Evolutionary conservation across 345 rosid species (phyloP).

Genomic region (Brassica carinata): DNA sequence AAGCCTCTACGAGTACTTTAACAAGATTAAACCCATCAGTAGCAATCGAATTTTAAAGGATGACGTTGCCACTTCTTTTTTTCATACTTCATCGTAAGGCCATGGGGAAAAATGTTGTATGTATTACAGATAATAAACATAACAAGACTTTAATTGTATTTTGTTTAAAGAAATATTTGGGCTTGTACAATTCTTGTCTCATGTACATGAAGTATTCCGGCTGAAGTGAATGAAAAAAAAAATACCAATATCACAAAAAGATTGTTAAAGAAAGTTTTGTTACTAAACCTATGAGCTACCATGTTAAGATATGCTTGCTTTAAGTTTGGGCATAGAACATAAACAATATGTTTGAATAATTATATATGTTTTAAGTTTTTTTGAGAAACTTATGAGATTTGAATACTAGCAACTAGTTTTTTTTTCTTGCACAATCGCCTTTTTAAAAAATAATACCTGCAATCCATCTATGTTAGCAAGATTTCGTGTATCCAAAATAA

Average conservation of each 20-base stretch:
- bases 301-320: not conserved
- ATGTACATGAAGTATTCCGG: not conserved
- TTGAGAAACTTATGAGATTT: too few relatives aligned
- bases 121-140: conserved; percentile 6
- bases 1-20: conserved; percentile 37
- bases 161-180: not conserved
- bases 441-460: not conserved
- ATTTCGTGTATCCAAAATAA: not conserved
- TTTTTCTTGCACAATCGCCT: not conserved
- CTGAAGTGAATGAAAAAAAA: not conserved
- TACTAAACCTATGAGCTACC: not conserved
- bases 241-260: not conserved
- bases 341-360: too few relatives aligned
- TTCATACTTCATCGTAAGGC: conserved; percentile 3
- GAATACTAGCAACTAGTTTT: not conserved
- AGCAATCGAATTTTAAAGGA: not conserved
- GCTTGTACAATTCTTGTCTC: not conserved
- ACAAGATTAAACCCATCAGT: conserved; percentile 21
- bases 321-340: not conserved
- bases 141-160: not conserved
- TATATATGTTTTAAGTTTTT: too few relatives aligned
- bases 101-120: conserved; percentile 4
- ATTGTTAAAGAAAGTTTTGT: not conserved
- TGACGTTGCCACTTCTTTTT: not conserved
- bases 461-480: not conserved